Base-by-base conservation (phyloP, 805 yeast species). In the Yamadazyma sp. region DNA sequence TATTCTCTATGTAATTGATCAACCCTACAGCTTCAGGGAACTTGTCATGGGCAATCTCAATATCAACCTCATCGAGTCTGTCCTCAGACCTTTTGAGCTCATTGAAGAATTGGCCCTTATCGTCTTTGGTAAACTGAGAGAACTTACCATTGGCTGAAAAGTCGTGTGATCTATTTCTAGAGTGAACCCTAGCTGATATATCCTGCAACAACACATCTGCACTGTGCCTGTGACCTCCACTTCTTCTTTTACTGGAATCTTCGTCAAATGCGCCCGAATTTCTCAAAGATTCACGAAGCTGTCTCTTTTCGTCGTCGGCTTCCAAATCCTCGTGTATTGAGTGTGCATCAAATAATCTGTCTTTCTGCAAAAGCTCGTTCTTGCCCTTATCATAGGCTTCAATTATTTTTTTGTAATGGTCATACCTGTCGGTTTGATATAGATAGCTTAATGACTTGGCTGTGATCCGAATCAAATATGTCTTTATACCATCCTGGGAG, bases 41-140 rank as follows among this genome's bases (percentile, higher is more conserved):
- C 38, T 73, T 70, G 37, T 76, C 73, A 49, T 83, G 81, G 8
- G 86, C 82, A 17, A 84, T 67, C 38, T 70, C 70, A 10, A 82
- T 77, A 53, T 85, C 93, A 28, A 83, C 69, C 38, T 82, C 87
- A 50, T 84, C 88, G 12, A 84, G 64, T 21, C 67, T 59, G 36
- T 80, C 83, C 49, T 82, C 89, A 10, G 80, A 63, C 20, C 61
- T 60, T 38, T 75, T 73, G 38, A 82, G 61, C 13, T 63, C 73
- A 38, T 70, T 66, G 44, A 77, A 62, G 11, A 65, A 36, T 51
- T 64, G 54, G 56, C 62, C 43, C 53, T 49, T 56, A 19, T 50
- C 50, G 19, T 40, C 52, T 16, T 42, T 46, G 15, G 38, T 31
- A 15, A 44, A 50, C 6, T 41, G 24, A 7, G 42, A 34, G 16